phyloP scores from a whole-genome alignment of 306 rosid species.

The Crataegus laevigata region DNA sequence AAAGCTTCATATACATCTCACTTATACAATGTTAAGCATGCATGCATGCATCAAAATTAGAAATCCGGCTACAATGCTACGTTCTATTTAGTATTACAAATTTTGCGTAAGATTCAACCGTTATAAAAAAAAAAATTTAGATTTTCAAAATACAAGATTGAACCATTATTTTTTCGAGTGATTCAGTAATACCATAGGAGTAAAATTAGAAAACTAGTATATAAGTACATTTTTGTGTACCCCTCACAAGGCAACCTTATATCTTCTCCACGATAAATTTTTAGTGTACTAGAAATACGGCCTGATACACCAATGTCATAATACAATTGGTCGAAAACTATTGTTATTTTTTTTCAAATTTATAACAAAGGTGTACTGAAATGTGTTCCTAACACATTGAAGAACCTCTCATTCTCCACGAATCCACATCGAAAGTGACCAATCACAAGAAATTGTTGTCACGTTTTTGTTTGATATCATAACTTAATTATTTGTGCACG shows the following conservation, averaged over 20 bases:
- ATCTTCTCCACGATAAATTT: neutral
- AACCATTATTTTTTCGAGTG: too few relatives aligned
- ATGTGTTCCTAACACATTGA: too few relatives aligned
- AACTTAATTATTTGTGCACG: neutral
- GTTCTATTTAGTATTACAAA: too few relatives aligned
- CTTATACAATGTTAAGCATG: neutral
- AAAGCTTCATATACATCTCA: neutral
- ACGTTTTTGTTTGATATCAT: neutral
- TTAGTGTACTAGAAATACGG: too few relatives aligned
- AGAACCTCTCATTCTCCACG: neutral
- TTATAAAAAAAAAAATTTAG: too few relatives aligned
- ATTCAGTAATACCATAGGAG: neutral
- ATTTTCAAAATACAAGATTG: too few relatives aligned
- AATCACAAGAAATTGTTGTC: neutral
- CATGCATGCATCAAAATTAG: neutral
- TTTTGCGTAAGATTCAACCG: neutral
- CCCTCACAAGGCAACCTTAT: neutral
- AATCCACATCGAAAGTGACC: slow-evolving; percentile 1
- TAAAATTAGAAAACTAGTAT: neutral
- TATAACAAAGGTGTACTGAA: too few relatives aligned
- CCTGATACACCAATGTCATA: too few relatives aligned
- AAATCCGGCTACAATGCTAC: too few relatives aligned
- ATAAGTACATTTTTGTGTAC: neutral
- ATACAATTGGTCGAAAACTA: too few relatives aligned
- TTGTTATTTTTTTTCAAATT: too few relatives aligned